phyloP scores from a whole-genome alignment of 345 rosid genomes.

The Populus nigra region DNA sequence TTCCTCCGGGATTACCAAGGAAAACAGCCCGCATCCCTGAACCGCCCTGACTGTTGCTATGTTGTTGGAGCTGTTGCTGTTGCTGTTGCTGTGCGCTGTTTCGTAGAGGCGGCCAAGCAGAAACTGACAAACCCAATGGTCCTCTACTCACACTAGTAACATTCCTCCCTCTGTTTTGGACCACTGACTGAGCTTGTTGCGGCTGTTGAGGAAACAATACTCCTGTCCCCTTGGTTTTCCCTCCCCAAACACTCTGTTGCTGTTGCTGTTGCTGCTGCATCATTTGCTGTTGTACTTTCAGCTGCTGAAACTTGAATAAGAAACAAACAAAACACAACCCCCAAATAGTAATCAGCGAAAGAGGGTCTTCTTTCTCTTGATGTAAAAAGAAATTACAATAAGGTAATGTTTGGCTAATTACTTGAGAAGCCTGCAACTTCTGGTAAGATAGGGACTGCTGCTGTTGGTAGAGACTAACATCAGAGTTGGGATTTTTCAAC shows the following conservation, averaged over 20 bases:
- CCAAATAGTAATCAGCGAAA: neutral
- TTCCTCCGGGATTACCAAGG: conserved; percentile 39
- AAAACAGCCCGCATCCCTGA: neutral
- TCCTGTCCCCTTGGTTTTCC: conserved; percentile 20
- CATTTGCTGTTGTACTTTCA: conserved; percentile 49
- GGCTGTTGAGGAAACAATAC: conserved; percentile 10
- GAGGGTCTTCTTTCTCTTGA: neutral
- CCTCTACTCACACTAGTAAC: neutral
- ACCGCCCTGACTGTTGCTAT: neutral
- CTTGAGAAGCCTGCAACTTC: conserved; percentile 57
- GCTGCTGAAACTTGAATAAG: conserved; percentile 47
- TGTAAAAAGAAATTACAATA: too few species aligned
- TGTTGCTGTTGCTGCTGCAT: conserved; percentile 55
- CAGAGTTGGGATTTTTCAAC: conserved; percentile 25
- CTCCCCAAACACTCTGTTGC: conserved; percentile 34
- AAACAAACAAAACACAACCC: neutral
- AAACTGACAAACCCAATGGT: conserved; percentile 39
- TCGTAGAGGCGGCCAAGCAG: conserved; percentile 62
- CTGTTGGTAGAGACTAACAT: conserved; percentile 18
- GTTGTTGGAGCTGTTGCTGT: neutral
- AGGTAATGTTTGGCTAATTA: conserved; percentile 4
- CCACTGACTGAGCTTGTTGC: conserved; percentile 4
- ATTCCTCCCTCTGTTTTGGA: conserved; percentile 11
- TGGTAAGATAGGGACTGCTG: conserved; percentile 46
- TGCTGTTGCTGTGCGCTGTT: conserved; percentile 26